Conservation (phyloP, 768 basidiomycete genomes). For the Guyanaporus albipodus region DNA sequence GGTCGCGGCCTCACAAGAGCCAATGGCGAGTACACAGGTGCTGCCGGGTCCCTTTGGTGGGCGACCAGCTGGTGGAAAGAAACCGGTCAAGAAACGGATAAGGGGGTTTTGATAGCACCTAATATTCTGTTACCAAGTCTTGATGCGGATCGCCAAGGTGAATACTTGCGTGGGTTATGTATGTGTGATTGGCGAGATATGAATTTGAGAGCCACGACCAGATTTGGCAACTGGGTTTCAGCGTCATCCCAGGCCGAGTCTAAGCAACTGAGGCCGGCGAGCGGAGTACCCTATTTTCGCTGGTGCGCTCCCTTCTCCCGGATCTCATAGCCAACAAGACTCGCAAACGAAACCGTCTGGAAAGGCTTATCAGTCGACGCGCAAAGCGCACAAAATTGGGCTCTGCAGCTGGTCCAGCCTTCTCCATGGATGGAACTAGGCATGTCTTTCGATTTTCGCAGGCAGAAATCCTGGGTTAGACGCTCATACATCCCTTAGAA, state of each 20-base stretch:
- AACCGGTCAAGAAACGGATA: slow-evolving; percentile 58
- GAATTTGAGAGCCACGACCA: neutral
- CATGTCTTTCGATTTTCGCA: slow-evolving; percentile 16
- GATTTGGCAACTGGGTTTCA: slow-evolving; percentile 26
- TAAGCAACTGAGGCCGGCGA: slow-evolving; percentile 13
- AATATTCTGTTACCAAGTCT: neutral
- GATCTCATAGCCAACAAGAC: slow-evolving; percentile 8
- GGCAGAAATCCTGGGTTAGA: neutral
- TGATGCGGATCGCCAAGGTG: neutral
- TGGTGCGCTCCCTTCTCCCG: slow-evolving; percentile 18
- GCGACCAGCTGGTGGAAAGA: slow-evolving; percentile 45
- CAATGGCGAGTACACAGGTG: slow-evolving; percentile 62
- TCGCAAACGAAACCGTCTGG: slow-evolving; percentile 13
- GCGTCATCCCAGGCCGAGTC: neutral
- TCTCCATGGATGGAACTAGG: slow-evolving; percentile 81
- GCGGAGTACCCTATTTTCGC: slow-evolving; percentile 22
- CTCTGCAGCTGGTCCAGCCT: slow-evolving; percentile 53
- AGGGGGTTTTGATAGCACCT: slow-evolving; percentile 62
- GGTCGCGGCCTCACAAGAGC: slow-evolving; percentile 37
- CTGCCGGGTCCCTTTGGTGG: slow-evolving; percentile 71
- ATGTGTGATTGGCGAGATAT: neutral
- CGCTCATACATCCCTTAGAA: slow-evolving; percentile 30
- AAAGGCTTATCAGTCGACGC: slow-evolving; percentile 37
- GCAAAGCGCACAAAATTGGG: slow-evolving; percentile 70
- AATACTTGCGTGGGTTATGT: slow-evolving; percentile 3